These are phyloP conservation scores for Linnemannia hyalina DNA, from an alignment of 192 early-diverging fungal species.

Conservation along the genomic window DNA sequence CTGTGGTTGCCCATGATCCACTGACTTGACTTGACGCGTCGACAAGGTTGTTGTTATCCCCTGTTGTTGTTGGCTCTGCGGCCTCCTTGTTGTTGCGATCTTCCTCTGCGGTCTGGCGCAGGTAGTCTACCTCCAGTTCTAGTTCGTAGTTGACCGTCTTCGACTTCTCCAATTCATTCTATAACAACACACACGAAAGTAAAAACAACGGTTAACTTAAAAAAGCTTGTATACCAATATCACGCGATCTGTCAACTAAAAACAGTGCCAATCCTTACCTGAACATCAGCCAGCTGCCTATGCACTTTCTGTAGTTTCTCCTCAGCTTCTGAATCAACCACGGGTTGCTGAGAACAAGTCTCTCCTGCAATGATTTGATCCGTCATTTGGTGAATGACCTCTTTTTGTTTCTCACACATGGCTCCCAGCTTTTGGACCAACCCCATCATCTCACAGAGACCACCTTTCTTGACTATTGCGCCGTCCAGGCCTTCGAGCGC, in stretches of 20 bases:
- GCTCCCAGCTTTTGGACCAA: slow-evolving; percentile 21
- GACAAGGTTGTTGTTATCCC: not conserved
- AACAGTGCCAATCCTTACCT: not conserved
- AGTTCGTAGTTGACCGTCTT: not conserved
- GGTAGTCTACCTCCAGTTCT: not conserved
- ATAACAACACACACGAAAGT: not conserved
- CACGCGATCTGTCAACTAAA: not conserved
- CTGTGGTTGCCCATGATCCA: slow-evolving; percentile 25
- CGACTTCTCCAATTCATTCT: not conserved
- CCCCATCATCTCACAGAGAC: slow-evolving; percentile 36
- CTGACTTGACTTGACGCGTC: slow-evolving; percentile 32
- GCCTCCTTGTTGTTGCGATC: not conserved
- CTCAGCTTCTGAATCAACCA: slow-evolving; percentile 6
- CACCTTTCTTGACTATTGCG: slow-evolving; percentile 20
- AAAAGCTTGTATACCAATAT: not conserved
- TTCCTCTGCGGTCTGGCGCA: not conserved
- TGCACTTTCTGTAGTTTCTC: slow-evolving; percentile 6
- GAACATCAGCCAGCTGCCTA: slow-evolving; percentile 6
- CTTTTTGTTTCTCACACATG: slow-evolving; percentile 42
- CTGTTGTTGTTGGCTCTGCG: not conserved
- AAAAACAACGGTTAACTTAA: not conserved
- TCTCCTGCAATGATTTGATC: slow-evolving; percentile 38
- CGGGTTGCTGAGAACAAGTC: not conserved
- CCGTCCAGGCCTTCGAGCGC: slow-evolving; percentile 18
- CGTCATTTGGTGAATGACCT: slow-evolving; percentile 52